Conservation (phyloP, 768 basidiomycete genomes). For the Paxillus involutus region DNA sequence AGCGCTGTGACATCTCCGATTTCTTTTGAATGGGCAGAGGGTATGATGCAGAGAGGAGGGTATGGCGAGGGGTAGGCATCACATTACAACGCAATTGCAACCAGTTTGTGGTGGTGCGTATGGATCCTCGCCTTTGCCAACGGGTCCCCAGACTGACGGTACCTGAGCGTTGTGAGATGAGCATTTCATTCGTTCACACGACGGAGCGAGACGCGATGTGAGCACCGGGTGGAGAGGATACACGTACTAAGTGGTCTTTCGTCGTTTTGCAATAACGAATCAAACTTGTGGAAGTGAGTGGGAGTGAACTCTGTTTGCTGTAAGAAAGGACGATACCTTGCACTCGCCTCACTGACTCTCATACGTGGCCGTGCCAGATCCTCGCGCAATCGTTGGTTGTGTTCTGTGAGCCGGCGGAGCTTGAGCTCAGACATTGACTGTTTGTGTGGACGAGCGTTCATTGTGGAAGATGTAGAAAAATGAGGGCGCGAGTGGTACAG, state of each 20-base stretch:
- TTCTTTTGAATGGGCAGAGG: conserved; percentile 13
- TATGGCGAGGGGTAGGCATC: conserved; percentile 34
- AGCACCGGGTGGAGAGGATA: too few species aligned
- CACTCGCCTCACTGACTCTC: conserved; percentile 87
- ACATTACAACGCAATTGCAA: conserved; percentile 75
- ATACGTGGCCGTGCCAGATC: conserved; percentile 89
- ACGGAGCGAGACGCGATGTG: not conserved
- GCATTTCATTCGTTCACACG: not conserved
- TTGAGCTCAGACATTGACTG: conserved; percentile 99
- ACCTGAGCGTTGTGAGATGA: conserved; percentile 47
- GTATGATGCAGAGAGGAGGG: conserved; percentile 33
- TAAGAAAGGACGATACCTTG: conserved; percentile 51
- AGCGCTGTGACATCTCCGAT: not conserved
- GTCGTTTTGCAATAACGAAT: conserved; percentile 95
- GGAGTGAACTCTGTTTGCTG: not conserved
- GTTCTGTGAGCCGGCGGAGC: conserved; percentile 88
- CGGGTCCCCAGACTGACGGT: conserved; percentile 92
- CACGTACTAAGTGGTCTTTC: conserved; percentile 83
- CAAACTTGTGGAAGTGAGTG: conserved; percentile 48
- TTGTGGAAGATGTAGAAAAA: conserved; percentile 30
- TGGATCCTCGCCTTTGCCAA: conserved; percentile 88
- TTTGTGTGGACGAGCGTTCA: conserved; percentile 80
- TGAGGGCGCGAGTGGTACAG: conserved; percentile 12
- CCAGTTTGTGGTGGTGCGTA: conserved; percentile 81
- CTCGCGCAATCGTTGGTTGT: conserved; percentile 88